Base-by-base conservation (phyloP, 2,329 filamentous ascomycete species). In the Botrytis galanthina region DNA sequence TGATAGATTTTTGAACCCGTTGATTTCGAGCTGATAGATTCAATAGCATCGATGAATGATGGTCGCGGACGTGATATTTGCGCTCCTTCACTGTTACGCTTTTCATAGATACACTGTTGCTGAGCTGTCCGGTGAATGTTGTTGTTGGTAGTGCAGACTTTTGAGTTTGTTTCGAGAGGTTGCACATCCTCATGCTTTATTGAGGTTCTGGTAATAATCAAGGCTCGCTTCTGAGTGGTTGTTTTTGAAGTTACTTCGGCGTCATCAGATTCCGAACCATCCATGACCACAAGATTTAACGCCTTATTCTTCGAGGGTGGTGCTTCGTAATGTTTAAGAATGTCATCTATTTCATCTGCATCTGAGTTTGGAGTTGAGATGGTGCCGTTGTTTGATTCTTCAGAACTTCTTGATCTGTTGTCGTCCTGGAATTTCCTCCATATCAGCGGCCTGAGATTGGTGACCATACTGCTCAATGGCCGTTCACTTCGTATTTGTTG, bases 161-260 rank as follows among this genome's bases (percentile, higher is more conserved):
- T 22, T 6, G 61, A 42, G n/a, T n/a, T 72, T 51, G 35, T 22
- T 59, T 39, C 29, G 2, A 42, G 46, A 59, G 70, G 3, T 48
- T 64, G 29, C 44, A 62, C 12, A 39, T 71, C 57, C 32, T 51
- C 70, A 35, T 57, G 9, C n/a, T n/a, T 72, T 59, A 37, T 12
- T 12, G 48, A 69, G 35, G 48, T 42, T 16, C n/a, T 32, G n/a
- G 32, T 22, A 7, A 37, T 57, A 6, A 37, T 57, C 37, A 59
- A 42, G n/a, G 71, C 64, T 73, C 66, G 66, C 71, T 54, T 70
- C 42, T 54, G 54, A 73, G 32, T 73, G 66, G 66, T 32, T 66
- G 8, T 7, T 66, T 72, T 37, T 46, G 42, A 42, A 39, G 48
- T 51, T 54, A 7, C 35, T 44, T 59, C 59, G 29, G 69, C 69